phyloP scores from a whole-genome alignment of 139 green algal genomes.

The Protoeuglena noctilucae region DNA sequence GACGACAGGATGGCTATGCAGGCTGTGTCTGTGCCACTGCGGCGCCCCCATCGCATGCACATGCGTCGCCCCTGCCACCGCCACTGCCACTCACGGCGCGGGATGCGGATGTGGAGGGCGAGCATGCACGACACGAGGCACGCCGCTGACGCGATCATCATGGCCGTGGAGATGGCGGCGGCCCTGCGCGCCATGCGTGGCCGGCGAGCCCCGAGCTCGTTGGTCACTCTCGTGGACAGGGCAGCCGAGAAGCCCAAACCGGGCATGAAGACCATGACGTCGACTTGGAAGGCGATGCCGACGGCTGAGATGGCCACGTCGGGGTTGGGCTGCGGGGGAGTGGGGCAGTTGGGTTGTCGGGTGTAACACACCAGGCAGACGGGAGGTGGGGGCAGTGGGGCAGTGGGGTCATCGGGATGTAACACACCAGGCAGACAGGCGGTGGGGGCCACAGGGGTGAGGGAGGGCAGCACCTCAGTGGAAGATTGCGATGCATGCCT shows the following conservation, averaged over 20 bases:
- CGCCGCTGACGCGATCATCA: background rate
- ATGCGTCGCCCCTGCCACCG: background rate
- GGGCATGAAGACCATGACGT: background rate
- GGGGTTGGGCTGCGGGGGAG: conserved; percentile 19
- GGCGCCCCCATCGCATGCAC: too few relatives aligned
- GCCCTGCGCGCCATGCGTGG: conserved; percentile 31
- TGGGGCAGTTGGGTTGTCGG: background rate
- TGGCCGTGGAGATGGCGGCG: conserved; percentile 16
- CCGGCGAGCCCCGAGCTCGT: conserved; percentile 36
- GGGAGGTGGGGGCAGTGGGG: too few relatives aligned
- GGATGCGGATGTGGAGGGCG: too few relatives aligned
- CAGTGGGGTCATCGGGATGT: too few relatives aligned
- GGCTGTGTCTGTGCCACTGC: too few relatives aligned
- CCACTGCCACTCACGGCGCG: background rate
- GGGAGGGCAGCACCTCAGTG: conserved; percentile 26
- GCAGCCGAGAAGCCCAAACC: conserved; percentile 11
- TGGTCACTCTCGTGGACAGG: conserved; percentile 35
- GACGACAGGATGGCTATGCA: too few relatives aligned
- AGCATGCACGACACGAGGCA: background rate
- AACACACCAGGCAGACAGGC: too few relatives aligned
- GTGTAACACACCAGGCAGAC: too few relatives aligned
- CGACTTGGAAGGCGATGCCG: conserved; percentile 1
- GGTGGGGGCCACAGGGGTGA: background rate
- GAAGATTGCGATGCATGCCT: too few relatives aligned
- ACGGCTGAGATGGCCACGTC: conserved; percentile 46